A percentile compares a stretch with the other conserved stretches of the same genome.
phyloP scores from a whole-genome alignment of 371 early-diverging fungal species.

The Apophysomyces ossiformis region DNA sequence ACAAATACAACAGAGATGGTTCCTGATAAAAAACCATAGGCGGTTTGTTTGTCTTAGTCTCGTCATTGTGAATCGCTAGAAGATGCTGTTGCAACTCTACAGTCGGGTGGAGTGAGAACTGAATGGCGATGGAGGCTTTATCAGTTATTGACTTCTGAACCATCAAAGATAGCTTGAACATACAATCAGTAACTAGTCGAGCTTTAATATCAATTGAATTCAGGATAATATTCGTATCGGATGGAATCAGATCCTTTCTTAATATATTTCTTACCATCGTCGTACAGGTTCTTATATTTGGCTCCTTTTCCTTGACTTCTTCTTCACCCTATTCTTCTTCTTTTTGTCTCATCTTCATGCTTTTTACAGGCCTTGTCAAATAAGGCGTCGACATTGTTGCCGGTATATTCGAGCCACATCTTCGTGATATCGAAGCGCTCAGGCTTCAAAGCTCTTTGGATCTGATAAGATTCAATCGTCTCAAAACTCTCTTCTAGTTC shows the following conservation, averaged over 20 bases:
- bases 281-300: conserved; percentile 1
- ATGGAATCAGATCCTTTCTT: not conserved
- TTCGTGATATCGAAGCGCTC: not conserved
- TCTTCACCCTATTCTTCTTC: not conserved
- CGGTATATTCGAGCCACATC: not conserved
- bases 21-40: not conserved
- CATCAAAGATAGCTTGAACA: not conserved
- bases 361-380: not conserved
- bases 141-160: not conserved
- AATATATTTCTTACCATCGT: conserved; percentile 4
- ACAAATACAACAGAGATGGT: not conserved
- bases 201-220: not conserved
- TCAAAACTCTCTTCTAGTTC: no score
- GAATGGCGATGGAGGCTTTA: not conserved
- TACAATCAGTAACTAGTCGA: not conserved
- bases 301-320: not conserved
- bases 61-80: not conserved
- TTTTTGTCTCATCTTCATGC: not conserved
- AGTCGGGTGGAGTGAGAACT: not conserved
- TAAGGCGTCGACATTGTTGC: not conserved
- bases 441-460: not conserved
- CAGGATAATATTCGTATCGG: not conserved
- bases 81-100: not conserved
- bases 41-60: not conserved
- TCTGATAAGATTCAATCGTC: not conserved